Percentiles rank a stretch among this genome's conserved stretches.
These are phyloP conservation scores for Coemansia javaensis DNA, from an alignment of 192 early-diverging fungal genomes.

Conservation along the genomic window DNA sequence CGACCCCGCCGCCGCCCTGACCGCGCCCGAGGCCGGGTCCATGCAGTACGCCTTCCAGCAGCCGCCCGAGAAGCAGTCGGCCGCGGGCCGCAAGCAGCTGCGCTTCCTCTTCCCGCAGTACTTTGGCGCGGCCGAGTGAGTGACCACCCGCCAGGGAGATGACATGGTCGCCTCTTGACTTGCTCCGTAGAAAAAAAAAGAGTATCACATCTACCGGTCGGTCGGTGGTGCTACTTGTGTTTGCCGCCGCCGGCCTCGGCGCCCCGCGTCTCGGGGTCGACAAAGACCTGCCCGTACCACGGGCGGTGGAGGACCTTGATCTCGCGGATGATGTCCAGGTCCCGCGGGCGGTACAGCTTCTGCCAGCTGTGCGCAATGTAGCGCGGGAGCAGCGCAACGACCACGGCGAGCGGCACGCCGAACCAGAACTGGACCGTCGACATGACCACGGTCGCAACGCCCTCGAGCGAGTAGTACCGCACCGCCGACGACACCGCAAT, in stretches of 20 bases:
- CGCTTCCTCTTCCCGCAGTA: conserved; percentile 81
- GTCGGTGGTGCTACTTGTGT: no score
- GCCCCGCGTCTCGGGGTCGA: conserved; percentile 33
- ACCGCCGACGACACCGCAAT: conserved; percentile 61
- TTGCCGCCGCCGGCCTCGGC: conserved; percentile 9
- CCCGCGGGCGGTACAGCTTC: conserved; percentile 61
- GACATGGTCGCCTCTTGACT: no score
- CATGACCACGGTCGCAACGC: conserved; percentile 64
- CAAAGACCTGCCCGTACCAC: conserved; percentile 52
- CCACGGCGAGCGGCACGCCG: conserved; percentile 60
- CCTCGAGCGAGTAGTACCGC: conserved; percentile 59
- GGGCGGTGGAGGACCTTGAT: conserved; percentile 50
- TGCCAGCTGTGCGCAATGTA: conserved; percentile 62
- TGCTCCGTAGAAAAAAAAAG: conserved; percentile 1
- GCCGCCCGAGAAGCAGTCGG: conserved; percentile 62
- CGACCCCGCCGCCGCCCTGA: conserved; percentile 50
- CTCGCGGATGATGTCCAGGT: conserved; percentile 62
- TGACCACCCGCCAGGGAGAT: no score
- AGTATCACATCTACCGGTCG: conserved; percentile 1
- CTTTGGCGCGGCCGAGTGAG: conserved; percentile 43
- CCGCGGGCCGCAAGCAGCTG: conserved; percentile 69
- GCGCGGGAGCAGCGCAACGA: conserved; percentile 67
- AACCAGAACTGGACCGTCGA: conserved; percentile 70
- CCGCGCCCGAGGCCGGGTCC: conserved; percentile 66
- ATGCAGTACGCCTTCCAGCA: conserved; percentile 88